Evolutionary conservation across 2,329 filamentous ascomycete genomes (phyloP).

Genomic region (Colletotrichum musae): DNA sequence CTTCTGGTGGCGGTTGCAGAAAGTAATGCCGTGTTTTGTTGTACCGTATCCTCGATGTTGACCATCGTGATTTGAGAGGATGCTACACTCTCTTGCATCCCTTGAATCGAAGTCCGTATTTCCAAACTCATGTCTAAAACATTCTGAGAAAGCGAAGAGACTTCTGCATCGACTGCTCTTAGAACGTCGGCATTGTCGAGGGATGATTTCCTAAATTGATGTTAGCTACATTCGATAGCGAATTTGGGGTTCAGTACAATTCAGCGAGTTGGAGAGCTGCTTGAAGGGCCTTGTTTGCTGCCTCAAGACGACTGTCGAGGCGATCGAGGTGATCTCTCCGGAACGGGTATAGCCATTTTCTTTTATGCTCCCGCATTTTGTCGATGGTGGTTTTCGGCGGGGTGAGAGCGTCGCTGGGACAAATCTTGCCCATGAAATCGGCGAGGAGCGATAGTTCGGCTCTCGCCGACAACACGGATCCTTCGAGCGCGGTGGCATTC

Average conservation of each 20-base stretch:
- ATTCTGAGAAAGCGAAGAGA: background rate
- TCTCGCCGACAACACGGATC: background rate
- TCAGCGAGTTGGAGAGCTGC: background rate
- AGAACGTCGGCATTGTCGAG: background rate
- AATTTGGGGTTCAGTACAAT: background rate
- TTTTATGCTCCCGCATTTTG: background rate
- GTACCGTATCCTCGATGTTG: background rate
- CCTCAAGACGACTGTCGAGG: background rate
- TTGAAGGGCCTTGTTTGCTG: background rate
- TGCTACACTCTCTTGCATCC: conserved; percentile 17
- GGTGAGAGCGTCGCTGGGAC: no score
- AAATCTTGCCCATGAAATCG: background rate
- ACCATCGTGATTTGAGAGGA: background rate
- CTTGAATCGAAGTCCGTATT: background rate
- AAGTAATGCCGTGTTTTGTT: background rate
- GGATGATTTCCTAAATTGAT: background rate
- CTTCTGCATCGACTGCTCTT: background rate
- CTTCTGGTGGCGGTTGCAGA: background rate
- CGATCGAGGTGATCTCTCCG: background rate
- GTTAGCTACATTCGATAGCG: background rate
- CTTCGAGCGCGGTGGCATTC: background rate
- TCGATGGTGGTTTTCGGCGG: background rate
- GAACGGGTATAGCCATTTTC: background rate
- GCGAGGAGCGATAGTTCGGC: background rate
- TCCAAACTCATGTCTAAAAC: background rate